Evolutionary conservation across 768 basidiomycete species (phyloP).

Genomic region (Russula emetica): DNA sequence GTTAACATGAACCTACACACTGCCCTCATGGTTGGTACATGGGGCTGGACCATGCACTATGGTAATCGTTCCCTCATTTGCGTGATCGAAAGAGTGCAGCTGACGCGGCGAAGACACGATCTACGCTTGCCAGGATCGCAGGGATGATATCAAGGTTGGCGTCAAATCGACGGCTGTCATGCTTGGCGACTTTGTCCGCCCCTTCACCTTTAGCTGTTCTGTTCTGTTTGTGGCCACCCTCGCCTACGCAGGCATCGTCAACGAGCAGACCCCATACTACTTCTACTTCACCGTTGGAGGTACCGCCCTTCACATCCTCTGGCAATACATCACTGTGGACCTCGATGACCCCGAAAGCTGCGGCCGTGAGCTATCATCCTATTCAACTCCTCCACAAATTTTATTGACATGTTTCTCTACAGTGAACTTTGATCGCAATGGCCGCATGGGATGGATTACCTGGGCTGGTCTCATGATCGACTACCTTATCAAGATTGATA

Average conservation of each 20-base stretch:
- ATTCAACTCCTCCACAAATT: background rate
- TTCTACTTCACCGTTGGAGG: constrained; percentile 29
- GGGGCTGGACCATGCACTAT: constrained; percentile 44
- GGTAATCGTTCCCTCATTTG: constrained; percentile 27
- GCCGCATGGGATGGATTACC: constrained; percentile 27
- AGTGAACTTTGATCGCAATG: constrained; percentile 28
- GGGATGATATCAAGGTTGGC: constrained; percentile 66
- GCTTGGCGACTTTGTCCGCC: constrained; percentile 58
- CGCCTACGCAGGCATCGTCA: constrained; percentile 49
- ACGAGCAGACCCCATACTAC: constrained; percentile 26
- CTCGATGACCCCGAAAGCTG: constrained; percentile 29
- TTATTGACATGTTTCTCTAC: background rate
- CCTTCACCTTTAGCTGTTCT: constrained; percentile 53
- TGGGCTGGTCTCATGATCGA: constrained; percentile 30
- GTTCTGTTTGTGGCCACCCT: constrained; percentile 50
- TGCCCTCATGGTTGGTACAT: constrained; percentile 26
- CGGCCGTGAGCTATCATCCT: constrained; percentile 15
- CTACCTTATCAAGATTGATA: constrained; percentile 27
- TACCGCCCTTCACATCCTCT: constrained; percentile 28
- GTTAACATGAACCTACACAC: constrained; percentile 31
- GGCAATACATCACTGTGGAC: constrained; percentile 30
- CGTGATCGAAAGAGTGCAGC: background rate
- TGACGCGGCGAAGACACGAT: constrained; percentile 46
- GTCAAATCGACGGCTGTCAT: constrained; percentile 73
- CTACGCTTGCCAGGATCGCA: constrained; percentile 75